phyloP scores from a whole-genome alignment of 495 filamentous ascomycete species.

The Terfezia claveryi region DNA sequence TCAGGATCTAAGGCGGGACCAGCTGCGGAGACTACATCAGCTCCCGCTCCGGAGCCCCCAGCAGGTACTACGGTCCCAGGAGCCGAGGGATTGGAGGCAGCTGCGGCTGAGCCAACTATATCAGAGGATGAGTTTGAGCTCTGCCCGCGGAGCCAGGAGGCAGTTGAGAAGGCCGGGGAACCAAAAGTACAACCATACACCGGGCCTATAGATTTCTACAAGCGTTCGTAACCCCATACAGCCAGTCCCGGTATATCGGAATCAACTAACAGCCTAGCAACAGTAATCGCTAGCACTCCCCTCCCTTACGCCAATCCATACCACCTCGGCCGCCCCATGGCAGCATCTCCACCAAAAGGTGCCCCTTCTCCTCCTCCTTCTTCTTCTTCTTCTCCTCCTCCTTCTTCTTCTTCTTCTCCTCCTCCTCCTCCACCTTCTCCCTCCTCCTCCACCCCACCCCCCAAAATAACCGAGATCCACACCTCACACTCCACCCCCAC shows the following conservation, averaged over 20 bases:
- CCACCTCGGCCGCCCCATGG: neutral
- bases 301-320: too few relatives aligned
- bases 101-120: too few relatives aligned
- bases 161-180: too few relatives aligned
- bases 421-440: neutral
- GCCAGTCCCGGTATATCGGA: neutral
- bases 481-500: neutral
- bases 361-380: neutral
- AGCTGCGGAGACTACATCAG: too few relatives aligned
- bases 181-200: too few relatives aligned
- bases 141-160: too few relatives aligned
- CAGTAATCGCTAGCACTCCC: too few relatives aligned
- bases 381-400: neutral
- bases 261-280: neutral
- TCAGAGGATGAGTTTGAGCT: too few relatives aligned
- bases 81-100: too few relatives aligned
- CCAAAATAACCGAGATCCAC: neutral
- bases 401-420: neutral
- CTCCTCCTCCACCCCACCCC: neutral
- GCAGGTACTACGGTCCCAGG: too few relatives aligned
- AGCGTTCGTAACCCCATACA: neutral
- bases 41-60: too few relatives aligned
- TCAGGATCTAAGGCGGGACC: too few relatives aligned
- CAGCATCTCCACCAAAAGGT: neutral
- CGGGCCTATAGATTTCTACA: neutral